A percentile compares a stretch with the other conserved stretches of the same genome.
Conservation (phyloP, 75 land plant genomes). For the Gnetum montanum region DNA sequence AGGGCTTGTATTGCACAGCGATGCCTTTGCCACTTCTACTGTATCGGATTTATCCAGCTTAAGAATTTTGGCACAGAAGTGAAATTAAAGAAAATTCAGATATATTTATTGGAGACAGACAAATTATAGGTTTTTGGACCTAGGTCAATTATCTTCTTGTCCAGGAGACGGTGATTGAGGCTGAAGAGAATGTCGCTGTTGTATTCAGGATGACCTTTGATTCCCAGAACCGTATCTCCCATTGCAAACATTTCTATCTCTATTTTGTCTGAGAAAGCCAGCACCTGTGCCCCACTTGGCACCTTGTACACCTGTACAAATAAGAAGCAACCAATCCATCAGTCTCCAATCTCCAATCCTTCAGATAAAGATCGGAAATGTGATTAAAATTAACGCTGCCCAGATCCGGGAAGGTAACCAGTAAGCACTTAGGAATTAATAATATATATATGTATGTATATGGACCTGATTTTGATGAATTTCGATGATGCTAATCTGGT, state of each 20-base stretch:
- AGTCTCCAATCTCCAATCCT: background rate
- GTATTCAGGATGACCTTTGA: constrained; percentile 98
- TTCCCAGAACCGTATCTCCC: constrained; percentile 61
- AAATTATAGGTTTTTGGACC: no score
- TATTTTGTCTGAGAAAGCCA: constrained; percentile 66
- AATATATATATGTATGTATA: background rate
- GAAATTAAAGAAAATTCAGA: no score
- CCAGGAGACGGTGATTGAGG: constrained; percentile 48
- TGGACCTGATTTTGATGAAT: constrained; percentile 65
- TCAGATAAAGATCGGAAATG: background rate
- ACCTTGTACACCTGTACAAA: constrained; percentile 41
- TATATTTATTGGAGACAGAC: no score
- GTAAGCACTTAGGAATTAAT: background rate
- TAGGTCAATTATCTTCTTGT: no score
- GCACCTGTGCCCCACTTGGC: constrained; percentile 54
- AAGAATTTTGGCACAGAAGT: no score
- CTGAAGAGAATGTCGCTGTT: constrained; percentile 57
- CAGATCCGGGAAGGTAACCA: background rate
- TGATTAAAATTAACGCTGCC: background rate
- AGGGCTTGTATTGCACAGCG: no score
- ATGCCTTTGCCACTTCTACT: no score
- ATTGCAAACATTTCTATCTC: constrained; percentile 63
- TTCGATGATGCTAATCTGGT: constrained; percentile 35
- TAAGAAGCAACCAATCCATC: no score
- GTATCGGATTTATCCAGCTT: no score